Evolutionary conservation across 495 filamentous ascomycete genomes (phyloP).

Genomic region (Oleoguttula mirabilis): DNA sequence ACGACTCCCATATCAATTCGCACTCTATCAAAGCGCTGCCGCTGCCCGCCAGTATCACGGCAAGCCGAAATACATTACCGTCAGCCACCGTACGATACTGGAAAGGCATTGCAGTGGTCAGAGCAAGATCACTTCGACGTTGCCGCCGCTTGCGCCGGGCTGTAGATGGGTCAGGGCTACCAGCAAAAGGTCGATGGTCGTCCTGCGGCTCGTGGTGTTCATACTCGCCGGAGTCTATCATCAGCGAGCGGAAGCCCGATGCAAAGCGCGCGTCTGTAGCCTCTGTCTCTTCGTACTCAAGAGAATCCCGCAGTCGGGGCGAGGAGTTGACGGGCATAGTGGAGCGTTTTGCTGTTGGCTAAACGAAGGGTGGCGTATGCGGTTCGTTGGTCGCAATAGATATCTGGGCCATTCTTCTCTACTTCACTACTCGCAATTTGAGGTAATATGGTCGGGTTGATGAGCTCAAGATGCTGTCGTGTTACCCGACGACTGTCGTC

Average conservation of each 20-base stretch:
- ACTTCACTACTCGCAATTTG: no score
- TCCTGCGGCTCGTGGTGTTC: slow-evolving; percentile 6
- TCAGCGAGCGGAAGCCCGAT: slow-evolving; percentile 5
- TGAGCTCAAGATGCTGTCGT: no score
- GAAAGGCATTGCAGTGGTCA: slow-evolving; percentile 5
- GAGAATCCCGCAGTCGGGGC: slow-evolving; percentile 12
- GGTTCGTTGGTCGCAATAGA: no score
- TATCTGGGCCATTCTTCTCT: no score
- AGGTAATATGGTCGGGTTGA: not conserved
- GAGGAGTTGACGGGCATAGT: slow-evolving; percentile 1
- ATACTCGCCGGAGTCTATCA: slow-evolving; percentile 7
- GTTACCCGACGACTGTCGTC: no score
- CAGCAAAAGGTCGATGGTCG: slow-evolving; percentile 4
- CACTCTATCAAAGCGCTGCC: slow-evolving; percentile 2
- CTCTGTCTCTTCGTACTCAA: slow-evolving; percentile 14
- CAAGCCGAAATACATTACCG: slow-evolving; percentile 10
- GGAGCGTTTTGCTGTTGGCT: no score
- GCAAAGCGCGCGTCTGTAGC: slow-evolving; percentile 5
- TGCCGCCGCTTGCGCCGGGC: not conserved
- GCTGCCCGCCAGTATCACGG: slow-evolving; percentile 3
- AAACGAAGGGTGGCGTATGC: no score
- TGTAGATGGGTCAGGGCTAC: not conserved
- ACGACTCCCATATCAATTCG: slow-evolving; percentile 2
- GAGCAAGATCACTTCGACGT: slow-evolving; percentile 4
- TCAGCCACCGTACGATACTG: slow-evolving; percentile 10